Base-by-base conservation (phyloP, 371 early-diverging fungal genomes). In the Lichtheimia ornata region DNA sequence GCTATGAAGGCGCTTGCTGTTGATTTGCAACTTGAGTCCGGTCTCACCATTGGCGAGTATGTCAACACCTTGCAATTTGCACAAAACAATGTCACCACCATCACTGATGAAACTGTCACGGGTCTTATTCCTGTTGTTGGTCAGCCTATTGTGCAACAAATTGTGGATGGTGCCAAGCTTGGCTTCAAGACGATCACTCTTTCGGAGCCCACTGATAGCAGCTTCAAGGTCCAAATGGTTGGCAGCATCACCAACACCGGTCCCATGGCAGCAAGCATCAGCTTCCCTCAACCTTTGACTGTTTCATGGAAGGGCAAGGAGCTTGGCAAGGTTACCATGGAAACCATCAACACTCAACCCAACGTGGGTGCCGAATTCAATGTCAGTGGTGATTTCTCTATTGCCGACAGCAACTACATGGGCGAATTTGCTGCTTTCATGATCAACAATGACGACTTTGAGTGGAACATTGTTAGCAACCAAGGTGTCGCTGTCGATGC, bases 231-330 rank as follows among this genome's bases (percentile, higher is more conserved):
- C 30, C 70, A 69, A 40, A 76, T 83, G 72, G 53, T 58, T 25
- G 88, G 88, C 44, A 50, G 66, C 3, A 79, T 85, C 69, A 63
- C 71, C 20, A 66, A 81, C 35, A 84, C 88, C 12, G 88, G 88
- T 47, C 81, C 81, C 14, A 72, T 88, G 67, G 73, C 70, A 54
- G 88, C 86, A 24, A 63, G 69, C 0, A 85, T 88, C 55, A 53
- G 65, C 17, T 88, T 88, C 76, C 82, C 83, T 20, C 62, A 57
- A n/a, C 69, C 71, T 13, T 70, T 88, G 53, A 71, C 68, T 14
- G 77, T 88, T 30, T 66, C 59, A 14, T 88, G 88, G 88, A 22
- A 70, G 40, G 61, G 73, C 17, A 71, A 65, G 18, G 61, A 50
- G 20, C 72, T 85, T 42, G 84, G 85, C 50, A 71, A 65, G 12